Evolutionary conservation across 495 filamentous ascomycete species (phyloP), one percentile per base, ranked within the genome.

Genomic region (Neurospora sp.): DNA sequence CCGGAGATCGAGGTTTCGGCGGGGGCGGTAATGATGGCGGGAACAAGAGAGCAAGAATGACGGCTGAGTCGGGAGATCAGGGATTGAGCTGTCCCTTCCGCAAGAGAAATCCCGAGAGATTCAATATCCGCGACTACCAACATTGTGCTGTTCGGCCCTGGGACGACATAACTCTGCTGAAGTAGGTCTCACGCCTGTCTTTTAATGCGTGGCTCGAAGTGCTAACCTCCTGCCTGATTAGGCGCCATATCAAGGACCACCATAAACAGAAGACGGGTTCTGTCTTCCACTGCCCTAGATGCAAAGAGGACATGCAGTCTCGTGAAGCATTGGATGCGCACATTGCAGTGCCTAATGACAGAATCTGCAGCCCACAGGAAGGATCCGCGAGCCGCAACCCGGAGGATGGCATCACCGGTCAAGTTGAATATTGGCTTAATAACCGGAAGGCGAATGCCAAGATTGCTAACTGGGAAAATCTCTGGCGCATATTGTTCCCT

Each of bases 51-150:
- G 38, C 14, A 5, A 62, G 20, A 37, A 31, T 48, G 39, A 38
- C 71, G 23, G 1, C 69, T 5, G 66, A 54, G 10, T 4, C 23
- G 2, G 48, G 37, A 9, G 73, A 46, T 54, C 54, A 77, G 18
- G 38, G 73, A 6, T 59, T 81, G 12, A 78, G 78, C 70, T 83
- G 82, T 44, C 82, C 82, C 8, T 83, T 80, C 54, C 78, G 82
- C 40, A 83, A 83, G 75, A 74, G 82, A 23, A 83, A 83, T 48
- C 81, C 82, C n/a, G 59, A 77, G 69, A 76, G 72, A 59, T 83
- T 83, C 72, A 83, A 82, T 39, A 72, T 82, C 54, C 79, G 81
- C 35, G 79, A 80, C 6, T 73, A 77, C n/a, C 73, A 74, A 16
- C 71, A 27, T 16, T 83, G 82, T 54, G 80, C 81, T 12, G 71